Conservation (phyloP, 306 rosid genomes). For the Trifolium repens region DNA sequence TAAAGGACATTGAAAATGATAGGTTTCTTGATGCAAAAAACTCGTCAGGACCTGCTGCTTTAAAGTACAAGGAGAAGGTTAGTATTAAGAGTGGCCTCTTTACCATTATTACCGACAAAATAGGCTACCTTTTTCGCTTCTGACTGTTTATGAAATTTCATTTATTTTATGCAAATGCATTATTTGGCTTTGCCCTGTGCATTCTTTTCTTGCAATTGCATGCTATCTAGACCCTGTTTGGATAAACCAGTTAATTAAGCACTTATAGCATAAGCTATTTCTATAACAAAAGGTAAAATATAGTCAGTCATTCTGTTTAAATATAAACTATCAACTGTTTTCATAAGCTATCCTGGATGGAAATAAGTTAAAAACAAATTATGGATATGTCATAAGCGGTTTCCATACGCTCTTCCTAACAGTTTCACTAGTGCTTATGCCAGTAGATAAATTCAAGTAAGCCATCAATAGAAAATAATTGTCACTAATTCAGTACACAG, state of each 20-base stretch:
- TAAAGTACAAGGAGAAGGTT: conserved; percentile 97
- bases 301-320: background rate
- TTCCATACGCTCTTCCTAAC: background rate
- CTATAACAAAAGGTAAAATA: background rate
- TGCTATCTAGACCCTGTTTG: background rate
- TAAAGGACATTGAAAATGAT: conserved; percentile 81
- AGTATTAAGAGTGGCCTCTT: conserved; percentile 40
- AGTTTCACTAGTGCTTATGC: background rate
- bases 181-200: background rate
- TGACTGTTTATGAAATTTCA: conserved; percentile 9
- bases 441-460: background rate
- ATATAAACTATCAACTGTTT: background rate
- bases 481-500: conserved; percentile 33
- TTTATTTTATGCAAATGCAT: conserved; percentile 33
- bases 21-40: conserved; percentile 69
- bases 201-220: conserved; percentile 29
- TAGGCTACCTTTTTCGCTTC: conserved; percentile 3
- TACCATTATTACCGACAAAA: background rate
- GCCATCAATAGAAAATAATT: background rate
- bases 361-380: background rate
- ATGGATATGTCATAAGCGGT: background rate
- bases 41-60: conserved; percentile 62
- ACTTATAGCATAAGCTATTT: background rate
- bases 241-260: background rate
- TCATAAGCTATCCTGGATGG: background rate